Evolutionary conservation across 768 basidiomycete genomes (phyloP), one percentile per base, ranked within the genome.

Genomic region (Ephemerocybe angulata): DNA sequence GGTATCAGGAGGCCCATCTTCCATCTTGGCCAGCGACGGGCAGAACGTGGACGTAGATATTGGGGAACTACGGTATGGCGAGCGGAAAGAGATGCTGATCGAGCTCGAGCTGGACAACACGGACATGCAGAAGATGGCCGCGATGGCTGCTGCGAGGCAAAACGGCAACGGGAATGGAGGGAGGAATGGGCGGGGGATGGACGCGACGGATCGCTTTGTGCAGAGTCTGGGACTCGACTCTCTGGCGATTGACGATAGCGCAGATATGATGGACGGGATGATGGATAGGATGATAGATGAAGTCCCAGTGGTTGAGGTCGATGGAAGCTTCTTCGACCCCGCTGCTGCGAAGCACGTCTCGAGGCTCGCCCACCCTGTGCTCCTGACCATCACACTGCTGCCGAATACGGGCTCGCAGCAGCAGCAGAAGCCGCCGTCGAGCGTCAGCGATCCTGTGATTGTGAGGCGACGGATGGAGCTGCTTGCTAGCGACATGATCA

Each of bases 241-340:
- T 46, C 69, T 90, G 13, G 69, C 81, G 11, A 87, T 91, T 43
- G 88, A 86, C 2, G 91, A 92, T 58, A 70, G 81, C 12, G 73
- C 80, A 1, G 86, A 90, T 67, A 86, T 93, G 60, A 80, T 85
- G 49, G 90, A 92, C 55, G 92, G 93, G 30, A 91, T 93, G 89
- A 92, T 93, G 88, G 93, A 94, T 60, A 79, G 88, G 43, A 90
- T 98, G 90, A 94, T 97, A 43, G 97, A 99, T 65, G 97, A 99
- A 64, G 90, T 97, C 10, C 97, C 96, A 1, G 90, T 98, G 10
- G 84, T 96, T 48, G 95, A 98, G 68, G 91, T 98, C 13, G 95
- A 98, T 59, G 94, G 94, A 7, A 86, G 90, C 28, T 98, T 93
- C 82, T 92, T 86, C 67, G 96, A 98, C 69, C 96, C 96, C 1